Percentiles rank a stretch among this genome's conserved stretches.
Evolutionary conservation across 768 basidiomycete species (phyloP).

Genomic region (Chlorophyllum brunneum): DNA sequence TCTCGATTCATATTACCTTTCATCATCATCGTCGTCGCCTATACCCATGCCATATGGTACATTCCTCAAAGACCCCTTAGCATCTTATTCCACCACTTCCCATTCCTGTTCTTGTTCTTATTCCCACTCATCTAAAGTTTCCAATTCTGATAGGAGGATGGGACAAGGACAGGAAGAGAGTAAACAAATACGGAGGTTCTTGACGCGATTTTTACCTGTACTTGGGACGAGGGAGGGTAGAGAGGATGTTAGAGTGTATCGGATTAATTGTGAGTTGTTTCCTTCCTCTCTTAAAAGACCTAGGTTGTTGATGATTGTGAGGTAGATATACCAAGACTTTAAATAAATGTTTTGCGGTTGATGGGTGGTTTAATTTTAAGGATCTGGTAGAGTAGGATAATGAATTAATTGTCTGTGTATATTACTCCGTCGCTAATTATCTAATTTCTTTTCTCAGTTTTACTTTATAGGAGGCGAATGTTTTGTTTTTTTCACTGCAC

Average conservation of each 20-base stretch:
- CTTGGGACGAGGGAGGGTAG: neutral
- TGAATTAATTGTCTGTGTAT: neutral
- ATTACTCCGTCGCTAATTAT: neutral
- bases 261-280: conserved; percentile 2
- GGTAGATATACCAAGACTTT: conserved; percentile 7
- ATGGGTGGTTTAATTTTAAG: no score
- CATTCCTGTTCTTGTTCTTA: neutral
- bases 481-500: no score
- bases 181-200: neutral
- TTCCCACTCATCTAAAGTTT: neutral
- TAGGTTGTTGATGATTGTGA: neutral
- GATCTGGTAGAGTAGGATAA: neutral
- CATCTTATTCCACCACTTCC: neutral
- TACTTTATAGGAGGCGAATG: neutral
- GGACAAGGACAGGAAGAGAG: neutral
- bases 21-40: neutral
- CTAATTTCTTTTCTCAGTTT: no score
- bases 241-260: neutral
- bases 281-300: neutral
- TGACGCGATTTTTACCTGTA: neutral
- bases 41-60: neutral
- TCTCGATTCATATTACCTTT: neutral
- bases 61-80: neutral
- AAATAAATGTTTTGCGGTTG: neutral
- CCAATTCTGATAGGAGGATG: neutral